Conservation (phyloP, 495 filamentous ascomycete genomes). For the Aspergillus egyptiacus region DNA sequence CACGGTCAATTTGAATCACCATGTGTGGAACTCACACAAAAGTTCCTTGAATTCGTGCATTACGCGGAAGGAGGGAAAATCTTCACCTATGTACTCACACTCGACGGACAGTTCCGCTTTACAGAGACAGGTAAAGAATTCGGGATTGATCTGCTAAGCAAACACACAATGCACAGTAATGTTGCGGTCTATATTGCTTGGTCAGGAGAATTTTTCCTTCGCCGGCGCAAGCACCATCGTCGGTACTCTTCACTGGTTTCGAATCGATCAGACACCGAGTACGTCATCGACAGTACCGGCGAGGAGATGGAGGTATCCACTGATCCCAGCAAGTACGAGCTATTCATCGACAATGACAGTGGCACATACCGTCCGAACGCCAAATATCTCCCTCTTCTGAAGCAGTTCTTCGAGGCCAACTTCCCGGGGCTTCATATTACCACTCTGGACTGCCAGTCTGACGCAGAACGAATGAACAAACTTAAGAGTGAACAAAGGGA, state of each 20-base stretch:
- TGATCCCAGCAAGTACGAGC: conserved; percentile 68
- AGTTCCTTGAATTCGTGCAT: conserved; percentile 82
- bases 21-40: conserved; percentile 56
- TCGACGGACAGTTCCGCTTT: conserved; percentile 80
- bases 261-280: conserved; percentile 13
- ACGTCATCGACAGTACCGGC: conserved; percentile 37
- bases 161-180: conserved; percentile 94
- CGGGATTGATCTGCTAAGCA: conserved; percentile 82
- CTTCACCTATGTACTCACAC: conserved; percentile 86
- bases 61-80: conserved; percentile 78
- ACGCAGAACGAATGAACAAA: conserved; percentile 54
- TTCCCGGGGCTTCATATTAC: conserved; percentile 69
- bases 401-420: conserved; percentile 59
- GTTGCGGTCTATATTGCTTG: conserved; percentile 85
- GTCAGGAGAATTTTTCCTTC: conserved; percentile 88
- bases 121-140: conserved; percentile 95
- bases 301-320: conserved; percentile 33
- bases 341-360: conserved; percentile 91
- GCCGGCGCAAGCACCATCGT: conserved; percentile 50
- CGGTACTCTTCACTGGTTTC: conserved; percentile 23
- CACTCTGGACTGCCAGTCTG: conserved; percentile 59
- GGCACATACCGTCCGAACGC: conserved; percentile 88
- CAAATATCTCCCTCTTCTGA: conserved; percentile 61
- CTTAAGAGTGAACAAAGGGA: conserved; percentile 61
- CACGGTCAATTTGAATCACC: conserved; percentile 57